Base-by-base conservation (phyloP, 2,329 filamentous ascomycete genomes). In the Trichoderma sp. region DNA sequence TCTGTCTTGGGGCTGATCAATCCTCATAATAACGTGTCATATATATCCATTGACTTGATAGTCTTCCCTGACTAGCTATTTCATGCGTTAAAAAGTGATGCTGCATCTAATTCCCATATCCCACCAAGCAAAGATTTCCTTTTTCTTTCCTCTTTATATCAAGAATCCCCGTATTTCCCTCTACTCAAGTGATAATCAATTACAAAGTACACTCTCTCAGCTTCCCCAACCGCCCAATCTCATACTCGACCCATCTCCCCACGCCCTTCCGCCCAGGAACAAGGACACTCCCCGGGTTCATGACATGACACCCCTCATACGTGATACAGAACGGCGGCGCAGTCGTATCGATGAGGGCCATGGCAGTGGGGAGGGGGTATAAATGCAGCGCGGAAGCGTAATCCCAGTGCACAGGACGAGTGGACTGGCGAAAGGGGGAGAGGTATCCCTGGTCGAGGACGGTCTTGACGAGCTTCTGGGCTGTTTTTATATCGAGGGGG, bases 241-340 rank as follows among this genome's bases (percentile, higher is more conserved):
- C 91, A 81, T 94, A 98, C 80, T 98, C 95, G 1, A 94, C 84
- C 94, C 95, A 98, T 70, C 89, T 85, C 6, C 89, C 91, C 7
- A 90, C 87, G 4, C 89, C 88, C 70, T 88, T 86, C 64, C 89
- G 84, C 0, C 89, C 90, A 0, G 87, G 82, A 0, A 92, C 89
- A 27, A 96, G 84, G 59, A 99, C 79, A 58, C 86, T 84, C 6
- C 93, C 93, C 0, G 95, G 94, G 77, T 99, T 99, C 86, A 99
- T 90, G 37, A 97, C 94, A 80, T 95, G 92, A 75, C 95, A 98
- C 0, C 94, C 94, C 78, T 97, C 94, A 75, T 98, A 98, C 15
- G 92, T 97, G 71, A 97, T 83, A 64, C 90, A 91, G 75, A 97
- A 99, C 0, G 93, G 86, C 15, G 92, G 89, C 10, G 90, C 89